Base-by-base conservation (phyloP, 768 basidiomycete species). In the Kondoa malvinella region DNA sequence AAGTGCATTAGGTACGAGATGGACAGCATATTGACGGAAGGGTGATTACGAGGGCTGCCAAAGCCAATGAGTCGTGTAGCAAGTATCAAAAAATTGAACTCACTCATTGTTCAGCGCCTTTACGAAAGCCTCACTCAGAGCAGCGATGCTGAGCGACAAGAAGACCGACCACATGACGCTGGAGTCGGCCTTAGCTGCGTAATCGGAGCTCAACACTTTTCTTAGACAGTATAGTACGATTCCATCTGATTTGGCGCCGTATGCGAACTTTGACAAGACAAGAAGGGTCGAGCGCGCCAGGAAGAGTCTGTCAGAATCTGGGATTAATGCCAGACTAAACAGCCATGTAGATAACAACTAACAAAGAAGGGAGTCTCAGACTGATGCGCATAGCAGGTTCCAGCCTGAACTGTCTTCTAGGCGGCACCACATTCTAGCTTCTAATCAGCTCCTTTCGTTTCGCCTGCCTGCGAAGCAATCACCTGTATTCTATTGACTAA, bases 161-260 rank as follows among this genome's bases (percentile, higher is more conserved):
- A 63, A 63, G 61, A 63, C 61, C 16, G 61, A 63, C 61, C 61
- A 63, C 61, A 63, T 63, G 16, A 63, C 30, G 27, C 29, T 31
- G 3, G 61, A 63, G 30, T 63, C 61, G 61, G 17, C 32, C 33
- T 33, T 27, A 3, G 4, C 61, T 3, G 29, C 61, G n/a, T 63
- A 63, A 27, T 30, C 61, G 17, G 27, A 27, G 14, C 29, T 27
- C 30, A 63, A 29, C 3, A 63, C 12, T 32, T 4, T 8, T 33
- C 61, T 63, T 17, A 63, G 27, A 16, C n/a, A 3, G 29, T n/a
- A 2, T 21, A 33, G 27, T 16, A 63, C 21, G 2, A 30, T 15
- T 30, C n/a, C 16, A 14, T 63, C 61, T 27, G 27, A 27, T 33
- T 27, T 14, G n/a, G 61, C 21, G 26, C 33, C 61, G 61, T 29